Conservation (phyloP, 1,284 basidiomycete genomes). For the Melampsora americana region DNA sequence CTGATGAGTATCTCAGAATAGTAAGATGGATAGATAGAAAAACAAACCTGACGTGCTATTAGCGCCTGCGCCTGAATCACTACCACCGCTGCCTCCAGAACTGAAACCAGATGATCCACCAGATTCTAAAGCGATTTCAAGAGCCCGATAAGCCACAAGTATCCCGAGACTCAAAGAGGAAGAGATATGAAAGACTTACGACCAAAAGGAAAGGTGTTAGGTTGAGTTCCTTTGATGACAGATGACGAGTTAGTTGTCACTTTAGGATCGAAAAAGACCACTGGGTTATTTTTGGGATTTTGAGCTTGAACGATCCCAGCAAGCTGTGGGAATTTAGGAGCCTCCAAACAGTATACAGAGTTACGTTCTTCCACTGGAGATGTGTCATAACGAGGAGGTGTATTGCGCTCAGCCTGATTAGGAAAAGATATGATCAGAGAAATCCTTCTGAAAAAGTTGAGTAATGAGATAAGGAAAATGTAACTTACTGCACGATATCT, state of each 20-base stretch:
- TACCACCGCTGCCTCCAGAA: too few relatives aligned
- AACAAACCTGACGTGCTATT: too few relatives aligned
- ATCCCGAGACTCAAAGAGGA: too few relatives aligned
- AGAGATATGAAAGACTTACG: neutral
- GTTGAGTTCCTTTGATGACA: slow-evolving; percentile 18
- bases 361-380: neutral
- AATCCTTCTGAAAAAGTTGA: neutral
- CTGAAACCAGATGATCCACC: too few relatives aligned
- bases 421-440: neutral
- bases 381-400: neutral
- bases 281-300: slow-evolving; percentile 16
- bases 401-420: slow-evolving; percentile 25
- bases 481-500: slow-evolving; percentile 15
- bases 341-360: slow-evolving; percentile 33
- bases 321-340: slow-evolving; percentile 15
- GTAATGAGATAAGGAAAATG: too few relatives aligned
- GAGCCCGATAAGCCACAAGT: neutral
- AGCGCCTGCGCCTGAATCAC: too few relatives aligned
- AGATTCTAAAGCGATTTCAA: neutral
- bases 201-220: slow-evolving; percentile 29
- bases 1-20: too few relatives aligned
- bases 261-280: slow-evolving; percentile 27
- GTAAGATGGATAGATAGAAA: too few relatives aligned
- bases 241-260: slow-evolving; percentile 20
- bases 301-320: slow-evolving; percentile 27